phyloP scores from a whole-genome alignment of 257 asterid genomes.

The Jasminum sambac region DNA sequence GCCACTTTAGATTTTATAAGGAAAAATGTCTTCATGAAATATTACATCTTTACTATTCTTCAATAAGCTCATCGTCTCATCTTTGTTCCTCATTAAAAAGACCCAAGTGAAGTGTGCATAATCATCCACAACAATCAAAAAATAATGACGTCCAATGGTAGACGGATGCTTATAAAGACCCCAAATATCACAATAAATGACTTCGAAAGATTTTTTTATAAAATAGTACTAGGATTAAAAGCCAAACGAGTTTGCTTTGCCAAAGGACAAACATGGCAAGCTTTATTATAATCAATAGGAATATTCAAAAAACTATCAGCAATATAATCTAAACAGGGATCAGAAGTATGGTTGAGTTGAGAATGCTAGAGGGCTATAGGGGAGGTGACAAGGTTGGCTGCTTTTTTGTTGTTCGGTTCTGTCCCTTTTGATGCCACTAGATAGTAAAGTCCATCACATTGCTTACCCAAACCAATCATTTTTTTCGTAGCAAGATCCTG shows the following conservation, averaged over 20 bases:
- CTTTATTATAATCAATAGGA: too few species aligned
- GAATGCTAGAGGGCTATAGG: not conserved
- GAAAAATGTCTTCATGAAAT: too few species aligned
- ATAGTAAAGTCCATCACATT: not conserved
- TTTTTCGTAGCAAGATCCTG: not conserved
- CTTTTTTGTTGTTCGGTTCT: too few species aligned
- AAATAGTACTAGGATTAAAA: not conserved
- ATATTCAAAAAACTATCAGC: not conserved
- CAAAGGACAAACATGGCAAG: not conserved
- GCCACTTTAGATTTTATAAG: too few species aligned
- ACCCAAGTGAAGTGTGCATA: not conserved
- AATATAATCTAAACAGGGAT: not conserved
- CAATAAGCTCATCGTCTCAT: not conserved
- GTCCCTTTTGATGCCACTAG: not conserved
- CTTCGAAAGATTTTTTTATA: too few species aligned
- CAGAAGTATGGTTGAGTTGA: not conserved
- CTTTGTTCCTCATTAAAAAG: not conserved
- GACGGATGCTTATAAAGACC: not conserved
- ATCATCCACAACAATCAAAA: not conserved
- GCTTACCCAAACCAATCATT: conserved; percentile 6
- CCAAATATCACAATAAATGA: not conserved
- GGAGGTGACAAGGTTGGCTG: too few species aligned
- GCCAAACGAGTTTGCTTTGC: not conserved
- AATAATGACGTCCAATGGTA: not conserved
- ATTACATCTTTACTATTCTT: not conserved